A percentile compares a stretch with the other conserved stretches of the same genome.
Conservation (phyloP, 1,284 basidiomycete genomes). For the Cutaneotrichosporon sp. region DNA sequence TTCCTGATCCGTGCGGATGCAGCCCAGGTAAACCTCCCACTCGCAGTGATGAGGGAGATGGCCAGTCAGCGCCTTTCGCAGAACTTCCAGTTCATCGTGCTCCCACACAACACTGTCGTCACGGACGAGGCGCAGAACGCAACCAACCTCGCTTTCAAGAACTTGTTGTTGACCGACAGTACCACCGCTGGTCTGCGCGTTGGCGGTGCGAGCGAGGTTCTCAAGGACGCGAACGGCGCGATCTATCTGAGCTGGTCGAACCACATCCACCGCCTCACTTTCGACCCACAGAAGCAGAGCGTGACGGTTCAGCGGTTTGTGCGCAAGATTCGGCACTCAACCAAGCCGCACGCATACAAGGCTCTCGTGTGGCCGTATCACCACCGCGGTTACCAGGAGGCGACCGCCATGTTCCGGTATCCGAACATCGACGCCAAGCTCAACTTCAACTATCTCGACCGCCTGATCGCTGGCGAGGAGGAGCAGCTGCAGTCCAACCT, state of each 20-base stretch:
- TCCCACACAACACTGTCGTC: slow-evolving; percentile 43
- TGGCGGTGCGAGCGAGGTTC: slow-evolving; percentile 68
- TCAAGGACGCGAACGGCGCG: slow-evolving; percentile 65
- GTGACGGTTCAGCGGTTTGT: slow-evolving; percentile 88
- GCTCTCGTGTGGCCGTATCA: slow-evolving; percentile 92
- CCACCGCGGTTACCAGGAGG: slow-evolving; percentile 79
- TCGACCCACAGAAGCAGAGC: slow-evolving; percentile 70
- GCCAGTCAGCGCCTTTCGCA: slow-evolving; percentile 80
- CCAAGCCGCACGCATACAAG: slow-evolving; percentile 69
- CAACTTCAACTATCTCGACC: slow-evolving; percentile 53
- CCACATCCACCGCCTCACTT: slow-evolving; percentile 89
- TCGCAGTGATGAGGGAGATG: slow-evolving; percentile 90
- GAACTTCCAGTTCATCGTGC: slow-evolving; percentile 90
- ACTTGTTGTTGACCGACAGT: slow-evolving; percentile 63
- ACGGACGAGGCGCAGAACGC: slow-evolving; percentile 19
- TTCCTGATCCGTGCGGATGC: slow-evolving; percentile 63
- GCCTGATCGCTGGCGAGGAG: slow-evolving; percentile 78
- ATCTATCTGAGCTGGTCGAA: slow-evolving; percentile 93
- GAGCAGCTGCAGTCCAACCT: slow-evolving; percentile 74
- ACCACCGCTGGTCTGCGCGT: slow-evolving; percentile 55
- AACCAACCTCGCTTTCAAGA: slow-evolving; percentile 41
- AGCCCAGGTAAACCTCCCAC: slow-evolving; percentile 61
- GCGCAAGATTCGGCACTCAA: slow-evolving; percentile 65
- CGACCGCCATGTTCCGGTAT: slow-evolving; percentile 71
- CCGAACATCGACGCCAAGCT: slow-evolving; percentile 55